A percentile compares a stretch with the other conserved stretches of the same genome.
phyloP scores from a whole-genome alignment of 192 early-diverging fungal species.

The Coemansia sp. region DNA sequence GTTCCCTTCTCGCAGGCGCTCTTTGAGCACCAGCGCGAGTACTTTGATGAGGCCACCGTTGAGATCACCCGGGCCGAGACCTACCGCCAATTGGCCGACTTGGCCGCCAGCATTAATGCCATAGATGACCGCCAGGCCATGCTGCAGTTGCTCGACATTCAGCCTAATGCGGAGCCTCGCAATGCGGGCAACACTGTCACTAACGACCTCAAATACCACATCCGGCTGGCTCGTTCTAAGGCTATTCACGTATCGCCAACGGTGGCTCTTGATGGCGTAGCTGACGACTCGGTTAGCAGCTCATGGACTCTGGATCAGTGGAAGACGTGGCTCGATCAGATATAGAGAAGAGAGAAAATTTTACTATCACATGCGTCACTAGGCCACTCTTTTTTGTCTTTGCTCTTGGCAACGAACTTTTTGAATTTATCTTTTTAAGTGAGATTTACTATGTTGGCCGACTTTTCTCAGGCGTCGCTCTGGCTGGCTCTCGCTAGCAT shows the following conservation, averaged over 20 bases:
- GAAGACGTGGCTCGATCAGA: conserved; percentile 57
- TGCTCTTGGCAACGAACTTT: background rate
- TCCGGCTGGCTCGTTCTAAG: conserved; percentile 64
- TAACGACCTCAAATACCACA: conserved; percentile 65
- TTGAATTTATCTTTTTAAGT: background rate
- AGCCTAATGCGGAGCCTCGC: conserved; percentile 21
- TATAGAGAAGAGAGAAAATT: background rate
- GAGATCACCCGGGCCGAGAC: conserved; percentile 57
- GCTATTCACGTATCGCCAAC: conserved; percentile 80
- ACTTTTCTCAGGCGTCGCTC: conserved; percentile 65
- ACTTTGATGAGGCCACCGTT: conserved; percentile 65
- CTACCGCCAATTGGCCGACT: conserved; percentile 53
- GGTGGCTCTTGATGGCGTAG: conserved; percentile 64
- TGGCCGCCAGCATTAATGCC: conserved; percentile 54
- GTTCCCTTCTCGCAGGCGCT: conserved; percentile 54
- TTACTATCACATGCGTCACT: too few relatives aligned
- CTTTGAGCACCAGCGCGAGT: conserved; percentile 61
- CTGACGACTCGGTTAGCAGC: conserved; percentile 64
- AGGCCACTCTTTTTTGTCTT: background rate
- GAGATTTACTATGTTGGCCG: conserved; percentile 37
- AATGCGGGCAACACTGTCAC: conserved; percentile 73
- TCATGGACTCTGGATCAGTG: conserved; percentile 69
- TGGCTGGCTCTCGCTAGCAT: conserved; percentile 70
- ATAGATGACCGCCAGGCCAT: conserved; percentile 45
- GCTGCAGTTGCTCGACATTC: conserved; percentile 55